Evolutionary conservation across 2,329 filamentous ascomycete species (phyloP), one percentile per base, ranked within the genome.

Genomic region (Colletotrichum sp.): DNA sequence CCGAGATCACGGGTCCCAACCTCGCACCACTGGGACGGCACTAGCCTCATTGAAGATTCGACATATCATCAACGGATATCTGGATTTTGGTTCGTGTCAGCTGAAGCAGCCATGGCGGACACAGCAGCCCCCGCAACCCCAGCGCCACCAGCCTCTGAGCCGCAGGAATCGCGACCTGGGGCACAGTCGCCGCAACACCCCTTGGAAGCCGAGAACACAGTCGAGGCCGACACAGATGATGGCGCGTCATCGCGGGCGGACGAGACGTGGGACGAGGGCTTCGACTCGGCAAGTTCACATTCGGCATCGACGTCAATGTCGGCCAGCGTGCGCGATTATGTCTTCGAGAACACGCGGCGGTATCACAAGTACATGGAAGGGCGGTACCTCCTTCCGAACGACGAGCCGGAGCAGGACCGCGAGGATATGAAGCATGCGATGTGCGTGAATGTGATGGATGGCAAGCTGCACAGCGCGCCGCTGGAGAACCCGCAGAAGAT

Each of bases 361-460:
- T 86, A 86, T 60, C 85, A 86, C 75, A 84, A 83, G 22, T 86
- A 86, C 68, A 84, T 85, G 70, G 84, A 83, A 8, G 85, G 85
- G 5, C 80, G 85, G 77, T 87, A 87, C 52, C 34, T 77, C n/a
- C 64, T 74, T 15, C 86, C 86, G 25, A 87, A 87, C 68, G 85
- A 87, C 72, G 84, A 86, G 59, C 74, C 72, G 13, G 74, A 77
- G 30, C 76, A 78, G 68, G 74, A 77, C 15, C 74, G 68, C 5
- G 71, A 74, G 44, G 70, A 77, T 12, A 70, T 78, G 59, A 74
- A 77, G 57, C 76, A 78, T 19, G 68, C 72, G 52, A 77, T 77
- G 66, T 77, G 74, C 44, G 79, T 86, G 7, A 84, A 86, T 57
- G 81, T 83, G 0, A 85, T 83, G 5, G 80, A 84, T 28, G 84